A percentile compares a stretch with the other conserved stretches of the same genome.
phyloP scores from a whole-genome alignment of 345 rosid genomes.

The Ailanthus altissimus region DNA sequence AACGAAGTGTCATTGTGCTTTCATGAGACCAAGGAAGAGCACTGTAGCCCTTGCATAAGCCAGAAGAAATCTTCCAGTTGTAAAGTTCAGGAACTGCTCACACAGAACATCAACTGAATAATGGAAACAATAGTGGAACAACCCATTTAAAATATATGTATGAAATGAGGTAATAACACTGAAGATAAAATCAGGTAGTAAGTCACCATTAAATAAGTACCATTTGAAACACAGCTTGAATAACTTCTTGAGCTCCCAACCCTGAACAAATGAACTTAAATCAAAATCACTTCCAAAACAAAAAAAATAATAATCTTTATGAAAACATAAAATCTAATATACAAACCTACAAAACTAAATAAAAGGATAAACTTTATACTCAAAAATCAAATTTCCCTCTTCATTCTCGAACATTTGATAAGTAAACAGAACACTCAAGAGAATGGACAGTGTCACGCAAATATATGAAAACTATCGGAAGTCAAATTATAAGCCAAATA shows the following conservation, averaged over 20 bases:
- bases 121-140: background rate
- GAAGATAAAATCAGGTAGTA: background rate
- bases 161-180: background rate
- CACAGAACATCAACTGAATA: conserved; percentile 20
- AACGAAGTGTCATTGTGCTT: conserved; percentile 43
- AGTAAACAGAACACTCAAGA: conserved; percentile 22
- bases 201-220: conserved; percentile 32
- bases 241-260: conserved; percentile 55
- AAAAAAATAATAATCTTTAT: background rate
- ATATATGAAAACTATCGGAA: background rate
- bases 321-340: background rate
- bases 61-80: conserved; percentile 36
- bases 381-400: background rate
- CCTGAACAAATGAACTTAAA: conserved; percentile 40
- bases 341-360: background rate
- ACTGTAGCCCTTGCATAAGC: conserved; percentile 37
- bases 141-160: background rate
- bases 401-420: conserved; percentile 19
- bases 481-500: background rate
- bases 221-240: conserved; percentile 41
- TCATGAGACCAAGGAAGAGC: conserved; percentile 42
- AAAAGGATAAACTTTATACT: background rate
- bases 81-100: conserved; percentile 45
- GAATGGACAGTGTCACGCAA: background rate
- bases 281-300: conserved; percentile 15